Evolutionary conservation across 2,329 filamentous ascomycete genomes (phyloP).

Genomic region (Pseudohalonectria lignicola): DNA sequence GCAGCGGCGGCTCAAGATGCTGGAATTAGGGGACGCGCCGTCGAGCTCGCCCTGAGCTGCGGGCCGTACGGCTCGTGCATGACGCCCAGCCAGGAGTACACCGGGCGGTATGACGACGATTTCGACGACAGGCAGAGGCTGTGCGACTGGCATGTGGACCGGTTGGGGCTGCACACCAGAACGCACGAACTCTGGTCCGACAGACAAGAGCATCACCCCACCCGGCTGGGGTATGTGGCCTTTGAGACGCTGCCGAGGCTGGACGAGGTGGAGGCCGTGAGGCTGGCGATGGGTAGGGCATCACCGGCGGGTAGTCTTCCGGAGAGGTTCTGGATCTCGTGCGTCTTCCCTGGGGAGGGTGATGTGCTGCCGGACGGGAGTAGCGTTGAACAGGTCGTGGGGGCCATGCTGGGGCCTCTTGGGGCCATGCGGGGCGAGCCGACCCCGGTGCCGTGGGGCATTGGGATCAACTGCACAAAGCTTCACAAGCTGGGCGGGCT

Average conservation of each 20-base stretch:
- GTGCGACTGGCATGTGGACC: constrained; percentile 43
- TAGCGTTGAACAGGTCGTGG: constrained; percentile 26
- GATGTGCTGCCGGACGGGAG: constrained; percentile 46
- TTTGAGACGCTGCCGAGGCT: constrained; percentile 56
- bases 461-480: constrained; percentile 62
- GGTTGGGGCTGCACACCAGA: constrained; percentile 33
- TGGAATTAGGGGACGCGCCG: not conserved
- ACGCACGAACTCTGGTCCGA: no score
- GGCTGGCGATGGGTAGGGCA: constrained; percentile 24
- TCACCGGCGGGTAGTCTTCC: constrained; percentile 9
- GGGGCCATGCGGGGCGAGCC: constrained; percentile 8
- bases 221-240: constrained; percentile 40
- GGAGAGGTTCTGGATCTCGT: constrained; percentile 46
- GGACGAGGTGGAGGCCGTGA: constrained; percentile 49
- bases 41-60: constrained; percentile 43
- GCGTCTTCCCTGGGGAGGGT: constrained; percentile 47
- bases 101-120: constrained; percentile 42
- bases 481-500: constrained; percentile 48
- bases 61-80: constrained; percentile 60
- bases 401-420: constrained; percentile 21
- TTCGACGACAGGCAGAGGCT: constrained; percentile 33
- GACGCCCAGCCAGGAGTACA: constrained; percentile 56
- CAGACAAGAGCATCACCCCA: no score
- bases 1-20: constrained; percentile 7
- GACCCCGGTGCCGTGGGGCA: constrained; percentile 38